A percentile compares a stretch with the other conserved stretches of the same genome.
Conservation (phyloP, 2,329 filamentous ascomycete species). For the Aulographum hederae region DNA sequence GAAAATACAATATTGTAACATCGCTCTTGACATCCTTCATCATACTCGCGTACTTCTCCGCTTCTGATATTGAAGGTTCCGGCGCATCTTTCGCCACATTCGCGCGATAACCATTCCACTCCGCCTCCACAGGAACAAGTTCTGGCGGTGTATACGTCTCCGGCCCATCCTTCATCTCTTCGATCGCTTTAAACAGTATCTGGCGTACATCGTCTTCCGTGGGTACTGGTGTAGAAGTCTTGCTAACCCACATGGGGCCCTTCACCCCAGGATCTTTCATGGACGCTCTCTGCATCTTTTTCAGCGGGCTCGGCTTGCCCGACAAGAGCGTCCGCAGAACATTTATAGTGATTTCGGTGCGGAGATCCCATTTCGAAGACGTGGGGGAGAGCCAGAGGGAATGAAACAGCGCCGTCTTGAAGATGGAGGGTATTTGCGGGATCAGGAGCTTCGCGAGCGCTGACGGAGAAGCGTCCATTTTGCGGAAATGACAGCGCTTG, state of each 20-base stretch:
- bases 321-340: constrained; percentile 49
- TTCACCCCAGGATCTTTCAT: constrained; percentile 50
- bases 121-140: constrained; percentile 41
- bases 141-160: constrained; percentile 30
- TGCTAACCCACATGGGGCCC: constrained; percentile 67
- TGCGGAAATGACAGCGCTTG: too few species aligned
- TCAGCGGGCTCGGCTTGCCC: constrained; percentile 31
- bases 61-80: constrained; percentile 40
- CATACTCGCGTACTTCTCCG: constrained; percentile 45
- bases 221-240: constrained; percentile 43
- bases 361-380: constrained; percentile 60
- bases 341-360: constrained; percentile 52
- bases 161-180: constrained; percentile 28
- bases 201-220: constrained; percentile 36
- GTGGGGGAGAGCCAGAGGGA: constrained; percentile 49
- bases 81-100: constrained; percentile 30
- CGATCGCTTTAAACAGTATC: constrained; percentile 38
- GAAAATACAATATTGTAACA: constrained; percentile 53
- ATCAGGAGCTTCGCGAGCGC: neutral
- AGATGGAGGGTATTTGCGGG: constrained; percentile 34
- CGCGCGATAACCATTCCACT: constrained; percentile 58
- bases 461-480: neutral
- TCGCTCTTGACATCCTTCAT: constrained; percentile 47
- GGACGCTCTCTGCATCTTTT: constrained; percentile 43
- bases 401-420: constrained; percentile 45